Percentiles rank a stretch among this genome's conserved stretches.
These are phyloP conservation scores for Priceomyces melissophilus DNA, from an alignment of 805 yeast species.

Conservation along the genomic window DNA sequence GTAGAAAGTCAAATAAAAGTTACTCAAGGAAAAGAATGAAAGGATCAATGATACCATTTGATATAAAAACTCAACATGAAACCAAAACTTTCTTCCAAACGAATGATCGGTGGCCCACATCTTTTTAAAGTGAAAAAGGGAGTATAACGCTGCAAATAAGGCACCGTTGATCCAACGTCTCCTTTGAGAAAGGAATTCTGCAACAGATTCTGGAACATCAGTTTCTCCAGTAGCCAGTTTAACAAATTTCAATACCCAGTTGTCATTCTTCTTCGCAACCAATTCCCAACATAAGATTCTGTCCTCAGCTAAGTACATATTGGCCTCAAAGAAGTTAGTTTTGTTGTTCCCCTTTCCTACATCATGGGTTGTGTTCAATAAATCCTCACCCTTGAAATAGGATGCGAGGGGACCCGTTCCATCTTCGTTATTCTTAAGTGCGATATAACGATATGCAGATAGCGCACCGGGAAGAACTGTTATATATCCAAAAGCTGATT, in stretches of 20 bases:
- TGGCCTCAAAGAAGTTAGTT: constrained; percentile 87
- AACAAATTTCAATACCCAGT: constrained; percentile 90
- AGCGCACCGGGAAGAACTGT: constrained; percentile 94
- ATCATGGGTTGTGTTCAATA: constrained; percentile 26
- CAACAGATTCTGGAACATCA: constrained; percentile 86
- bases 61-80: constrained; percentile 77
- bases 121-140: constrained; percentile 71
- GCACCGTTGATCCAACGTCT: constrained; percentile 98
- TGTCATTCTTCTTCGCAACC: constrained; percentile 77
- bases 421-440: constrained; percentile 77
- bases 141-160: constrained; percentile 88
- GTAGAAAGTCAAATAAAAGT: constrained; percentile 88
- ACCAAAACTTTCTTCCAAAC: constrained; percentile 58
- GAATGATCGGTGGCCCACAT: constrained; percentile 81
- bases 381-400: constrained; percentile 84
- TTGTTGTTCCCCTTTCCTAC: constrained; percentile 27
- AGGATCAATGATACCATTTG: constrained; percentile 78
- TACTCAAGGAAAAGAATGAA: constrained; percentile 89
- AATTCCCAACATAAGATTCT: constrained; percentile 95
- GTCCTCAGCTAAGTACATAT: constrained; percentile 97
- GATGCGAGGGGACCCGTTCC: constrained; percentile 91
- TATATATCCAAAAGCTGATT: constrained; percentile 88
- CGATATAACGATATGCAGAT: constrained; percentile 89
- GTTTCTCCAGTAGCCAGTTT: constrained; percentile 94
- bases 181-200: constrained; percentile 87